phyloP scores from a whole-genome alignment of 257 asterid genomes.

The Lycium barbarum region DNA sequence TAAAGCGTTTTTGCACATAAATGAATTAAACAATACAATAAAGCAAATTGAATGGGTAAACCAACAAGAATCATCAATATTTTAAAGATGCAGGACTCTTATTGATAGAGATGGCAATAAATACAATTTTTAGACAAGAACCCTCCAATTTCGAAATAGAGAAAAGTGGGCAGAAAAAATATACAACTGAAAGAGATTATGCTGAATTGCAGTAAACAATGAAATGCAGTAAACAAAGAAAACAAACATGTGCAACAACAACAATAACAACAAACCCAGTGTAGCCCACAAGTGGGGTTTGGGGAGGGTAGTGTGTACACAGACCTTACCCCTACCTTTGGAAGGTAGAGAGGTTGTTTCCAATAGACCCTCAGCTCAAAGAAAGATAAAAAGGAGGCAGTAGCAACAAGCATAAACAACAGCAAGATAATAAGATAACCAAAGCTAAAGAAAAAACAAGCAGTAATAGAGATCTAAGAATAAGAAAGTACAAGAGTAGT shows the following conservation, averaged over 20 bases:
- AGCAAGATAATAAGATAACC: no score
- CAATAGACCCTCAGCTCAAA: no score
- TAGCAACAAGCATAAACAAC: no score
- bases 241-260: not conserved
- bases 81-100: not conserved
- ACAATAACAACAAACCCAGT: no score
- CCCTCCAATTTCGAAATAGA: not conserved
- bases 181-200: not conserved
- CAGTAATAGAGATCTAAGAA: no score
- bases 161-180: slow-evolving; percentile 15
- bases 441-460: no score
- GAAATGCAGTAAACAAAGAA: not conserved
- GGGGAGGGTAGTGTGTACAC: no score
- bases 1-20: not conserved
- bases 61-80: not conserved
- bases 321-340: no score
- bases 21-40: slow-evolving; percentile 14
- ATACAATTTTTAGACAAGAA: slow-evolving; percentile 6
- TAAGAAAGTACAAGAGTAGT: no score
- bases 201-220: not conserved
- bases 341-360: no score
- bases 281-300: no score
- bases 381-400: no score
- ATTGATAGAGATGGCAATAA: not conserved
- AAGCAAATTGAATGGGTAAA: slow-evolving; percentile 8